These are phyloP conservation scores for Luvunga scandens DNA, from an alignment of 345 rosid species.

Conservation along the genomic window DNA sequence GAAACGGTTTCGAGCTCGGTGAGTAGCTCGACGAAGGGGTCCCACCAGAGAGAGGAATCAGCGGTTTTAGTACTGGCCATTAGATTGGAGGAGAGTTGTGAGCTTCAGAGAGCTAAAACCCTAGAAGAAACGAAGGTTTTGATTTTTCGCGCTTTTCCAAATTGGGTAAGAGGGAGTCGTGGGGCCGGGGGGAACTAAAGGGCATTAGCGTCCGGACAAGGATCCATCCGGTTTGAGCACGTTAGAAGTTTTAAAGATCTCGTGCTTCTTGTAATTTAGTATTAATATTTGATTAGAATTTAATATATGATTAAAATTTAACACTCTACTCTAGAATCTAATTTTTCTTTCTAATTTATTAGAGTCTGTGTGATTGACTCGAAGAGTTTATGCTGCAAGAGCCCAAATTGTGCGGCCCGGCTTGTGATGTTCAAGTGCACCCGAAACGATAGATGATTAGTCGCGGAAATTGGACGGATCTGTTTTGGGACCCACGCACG, in stretches of 20 bases:
- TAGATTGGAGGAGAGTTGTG: constrained; percentile 23
- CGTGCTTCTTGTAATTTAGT: no score
- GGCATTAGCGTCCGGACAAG: no score
- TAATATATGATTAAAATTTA: no score
- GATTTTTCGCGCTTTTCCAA: constrained; percentile 18
- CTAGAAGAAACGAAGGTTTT: constrained; percentile 23
- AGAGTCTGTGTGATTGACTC: not conserved
- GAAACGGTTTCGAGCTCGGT: constrained; percentile 61
- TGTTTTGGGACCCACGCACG: no score
- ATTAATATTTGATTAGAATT: no score
- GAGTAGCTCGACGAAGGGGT: constrained; percentile 64
- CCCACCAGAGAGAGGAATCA: constrained; percentile 82
- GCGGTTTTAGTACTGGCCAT: constrained; percentile 59
- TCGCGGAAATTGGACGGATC: no score
- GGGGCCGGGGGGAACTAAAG: not conserved
- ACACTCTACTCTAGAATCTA: no score
- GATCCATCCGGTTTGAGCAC: no score
- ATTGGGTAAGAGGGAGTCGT: not conserved
- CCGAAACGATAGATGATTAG: no score
- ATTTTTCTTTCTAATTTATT: no score
- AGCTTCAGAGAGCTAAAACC: constrained; percentile 33
- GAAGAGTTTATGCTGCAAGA: not conserved
- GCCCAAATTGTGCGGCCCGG: not conserved
- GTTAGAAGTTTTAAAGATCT: no score
- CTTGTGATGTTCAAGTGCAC: no score